These are phyloP conservation scores for Ophiostoma ulmi DNA, from an alignment of 2,329 filamentous ascomycete species.

Conservation along the genomic window DNA sequence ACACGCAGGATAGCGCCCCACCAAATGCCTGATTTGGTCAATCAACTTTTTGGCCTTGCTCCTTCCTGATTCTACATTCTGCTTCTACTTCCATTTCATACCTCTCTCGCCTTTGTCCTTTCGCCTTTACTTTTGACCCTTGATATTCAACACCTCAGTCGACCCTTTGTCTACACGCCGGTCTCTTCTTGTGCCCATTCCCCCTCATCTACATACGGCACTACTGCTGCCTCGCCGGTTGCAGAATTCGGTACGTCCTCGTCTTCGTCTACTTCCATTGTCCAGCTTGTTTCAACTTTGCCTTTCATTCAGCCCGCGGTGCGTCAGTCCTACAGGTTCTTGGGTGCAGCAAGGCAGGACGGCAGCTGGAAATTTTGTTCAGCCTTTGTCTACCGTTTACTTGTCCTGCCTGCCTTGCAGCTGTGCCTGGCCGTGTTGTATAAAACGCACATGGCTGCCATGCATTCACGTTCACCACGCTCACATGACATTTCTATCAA, in stretches of 20 bases:
- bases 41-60: conserved; percentile 3
- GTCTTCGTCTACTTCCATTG: neutral
- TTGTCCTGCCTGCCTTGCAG: too few species aligned
- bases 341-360: neutral
- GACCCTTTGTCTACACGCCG: neutral
- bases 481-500: neutral
- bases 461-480: too few species aligned
- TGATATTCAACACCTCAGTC: neutral
- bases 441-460: too few species aligned
- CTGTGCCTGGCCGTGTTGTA: too few species aligned
- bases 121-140: neutral
- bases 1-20: conserved; percentile 5
- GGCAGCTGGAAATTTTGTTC: too few species aligned
- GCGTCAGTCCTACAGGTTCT: neutral
- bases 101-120: neutral
- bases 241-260: neutral
- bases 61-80: neutral
- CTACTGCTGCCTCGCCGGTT: neutral
- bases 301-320: neutral
- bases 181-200: neutral
- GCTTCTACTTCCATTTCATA: neutral
- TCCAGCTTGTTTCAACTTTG: neutral
- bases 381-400: too few species aligned
- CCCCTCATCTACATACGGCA: neutral
- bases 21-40: neutral